phyloP scores from a whole-genome alignment of 805 yeast genomes.

The Hanseniaspora thailandica region DNA sequence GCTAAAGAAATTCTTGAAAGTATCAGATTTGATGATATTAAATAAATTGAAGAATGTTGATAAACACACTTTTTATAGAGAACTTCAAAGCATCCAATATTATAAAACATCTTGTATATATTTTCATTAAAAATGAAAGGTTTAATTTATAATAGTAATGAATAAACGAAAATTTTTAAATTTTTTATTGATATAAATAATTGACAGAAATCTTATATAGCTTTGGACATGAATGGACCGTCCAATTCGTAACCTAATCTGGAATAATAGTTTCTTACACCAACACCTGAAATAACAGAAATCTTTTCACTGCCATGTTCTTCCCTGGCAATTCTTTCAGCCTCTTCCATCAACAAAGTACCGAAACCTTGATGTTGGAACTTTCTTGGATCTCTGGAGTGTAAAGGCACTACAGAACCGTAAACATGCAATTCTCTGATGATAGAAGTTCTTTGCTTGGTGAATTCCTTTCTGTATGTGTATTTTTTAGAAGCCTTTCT shows the following conservation, averaged over 20 bases:
- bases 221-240: constrained; percentile 95
- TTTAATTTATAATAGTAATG: neutral
- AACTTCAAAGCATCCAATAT: no score
- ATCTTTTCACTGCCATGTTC: constrained; percentile 90
- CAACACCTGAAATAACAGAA: constrained; percentile 92
- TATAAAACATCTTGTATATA: neutral
- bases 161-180: neutral
- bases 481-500: constrained; percentile 80
- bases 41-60: no score
- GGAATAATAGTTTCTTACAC: constrained; percentile 91
- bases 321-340: constrained; percentile 86
- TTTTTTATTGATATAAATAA: neutral
- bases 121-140: neutral
- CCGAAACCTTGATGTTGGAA: constrained; percentile 99
- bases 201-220: constrained; percentile 17
- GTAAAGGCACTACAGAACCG: constrained; percentile 94
- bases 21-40: constrained; percentile 55
- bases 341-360: constrained; percentile 94
- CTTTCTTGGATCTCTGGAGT: constrained; percentile 91
- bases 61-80: no score
- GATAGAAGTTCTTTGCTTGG: constrained; percentile 71
- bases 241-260: constrained; percentile 83
- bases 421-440: constrained; percentile 97
- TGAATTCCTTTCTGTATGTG: constrained; percentile 83
- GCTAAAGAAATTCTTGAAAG: constrained; percentile 73